phyloP scores from a whole-genome alignment of 495 filamentous ascomycete species.

The Hypoxylon lienhwacheense region DNA sequence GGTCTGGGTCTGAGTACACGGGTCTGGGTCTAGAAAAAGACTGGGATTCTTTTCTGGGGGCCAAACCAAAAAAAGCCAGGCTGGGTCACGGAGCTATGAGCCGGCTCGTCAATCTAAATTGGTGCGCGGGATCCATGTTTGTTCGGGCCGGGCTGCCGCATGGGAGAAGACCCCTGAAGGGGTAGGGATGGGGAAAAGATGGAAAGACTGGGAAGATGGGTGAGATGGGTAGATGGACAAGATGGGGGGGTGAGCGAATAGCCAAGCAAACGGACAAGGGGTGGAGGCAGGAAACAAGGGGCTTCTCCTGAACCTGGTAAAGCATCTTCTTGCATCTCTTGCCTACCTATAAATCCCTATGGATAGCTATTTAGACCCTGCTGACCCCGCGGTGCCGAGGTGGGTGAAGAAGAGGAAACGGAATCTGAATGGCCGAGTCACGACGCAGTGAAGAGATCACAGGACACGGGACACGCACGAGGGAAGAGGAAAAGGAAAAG shows the following conservation, averaged over 20 bases:
- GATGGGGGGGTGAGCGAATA: not conserved
- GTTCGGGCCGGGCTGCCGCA: slow-evolving; percentile 41
- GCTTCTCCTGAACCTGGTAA: slow-evolving; percentile 3
- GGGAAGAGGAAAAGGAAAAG: slow-evolving; percentile 27
- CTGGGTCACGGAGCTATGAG: slow-evolving; percentile 37
- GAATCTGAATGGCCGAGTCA: slow-evolving; percentile 43
- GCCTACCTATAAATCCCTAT: not conserved
- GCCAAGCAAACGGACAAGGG: slow-evolving; percentile 6
- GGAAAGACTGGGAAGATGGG: not conserved
- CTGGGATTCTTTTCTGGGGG: no score
- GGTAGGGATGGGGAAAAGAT: not conserved
- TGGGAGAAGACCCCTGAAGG: slow-evolving; percentile 25
- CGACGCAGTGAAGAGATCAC: slow-evolving; percentile 35
- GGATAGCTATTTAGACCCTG: slow-evolving; percentile 40
- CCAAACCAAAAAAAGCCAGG: not conserved
- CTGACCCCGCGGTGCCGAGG: slow-evolving; percentile 40
- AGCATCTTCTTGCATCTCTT: not conserved
- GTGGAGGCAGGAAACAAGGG: not conserved
- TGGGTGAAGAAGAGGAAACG: slow-evolving; percentile 31
- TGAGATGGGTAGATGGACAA: no score
- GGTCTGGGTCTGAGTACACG: no score
- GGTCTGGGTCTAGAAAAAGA: no score
- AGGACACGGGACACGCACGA: slow-evolving; percentile 38
- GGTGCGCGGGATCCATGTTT: slow-evolving; percentile 33
- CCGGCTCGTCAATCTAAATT: slow-evolving; percentile 41